Conservation (phyloP, 306 rosid species). For the Vigna hirtella region DNA sequence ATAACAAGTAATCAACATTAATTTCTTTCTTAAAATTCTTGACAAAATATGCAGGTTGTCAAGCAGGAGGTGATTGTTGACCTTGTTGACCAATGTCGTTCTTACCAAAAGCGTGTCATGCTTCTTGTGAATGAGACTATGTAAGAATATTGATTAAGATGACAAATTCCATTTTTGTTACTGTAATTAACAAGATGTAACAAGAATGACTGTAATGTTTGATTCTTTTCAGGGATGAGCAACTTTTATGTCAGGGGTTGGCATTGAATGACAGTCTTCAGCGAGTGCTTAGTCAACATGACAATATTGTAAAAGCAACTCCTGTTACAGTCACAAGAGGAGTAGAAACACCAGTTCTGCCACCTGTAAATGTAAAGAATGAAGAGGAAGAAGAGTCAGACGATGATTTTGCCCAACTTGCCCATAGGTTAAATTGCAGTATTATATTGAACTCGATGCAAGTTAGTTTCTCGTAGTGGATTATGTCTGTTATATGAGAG, state of each 20-base stretch:
- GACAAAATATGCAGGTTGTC: slow-evolving; percentile 69
- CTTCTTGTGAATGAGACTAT: slow-evolving; percentile 79
- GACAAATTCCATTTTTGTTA: background rate
- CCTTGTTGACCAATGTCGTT: slow-evolving; percentile 96
- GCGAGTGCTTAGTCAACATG: slow-evolving; percentile 78
- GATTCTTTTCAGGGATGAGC: slow-evolving; percentile 74
- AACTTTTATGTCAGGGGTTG: slow-evolving; percentile 76
- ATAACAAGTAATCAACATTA: slow-evolving; percentile 28
- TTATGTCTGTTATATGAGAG: background rate
- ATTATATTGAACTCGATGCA: slow-evolving; percentile 1
- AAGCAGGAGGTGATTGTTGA: slow-evolving; percentile 90
- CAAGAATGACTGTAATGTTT: slow-evolving; percentile 44
- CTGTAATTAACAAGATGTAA: slow-evolving; percentile 24
- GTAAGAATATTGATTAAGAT: slow-evolving; percentile 53
- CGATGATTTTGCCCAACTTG: slow-evolving; percentile 86
- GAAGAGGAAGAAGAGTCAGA: slow-evolving; percentile 89
- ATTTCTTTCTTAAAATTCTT: slow-evolving; percentile 38
- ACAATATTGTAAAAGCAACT: slow-evolving; percentile 66
- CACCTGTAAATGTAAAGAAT: slow-evolving; percentile 71
- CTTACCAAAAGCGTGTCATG: slow-evolving; percentile 89
- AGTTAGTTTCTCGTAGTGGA: slow-evolving; percentile 17
- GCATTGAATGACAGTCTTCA: slow-evolving; percentile 86
- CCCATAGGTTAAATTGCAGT: slow-evolving; percentile 69
- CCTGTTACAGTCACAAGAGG: slow-evolving; percentile 51
- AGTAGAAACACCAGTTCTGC: slow-evolving; percentile 64